These are phyloP conservation scores for Aspergillus kassunensis DNA, from an alignment of 495 filamentous ascomycete genomes.

Conservation along the genomic window DNA sequence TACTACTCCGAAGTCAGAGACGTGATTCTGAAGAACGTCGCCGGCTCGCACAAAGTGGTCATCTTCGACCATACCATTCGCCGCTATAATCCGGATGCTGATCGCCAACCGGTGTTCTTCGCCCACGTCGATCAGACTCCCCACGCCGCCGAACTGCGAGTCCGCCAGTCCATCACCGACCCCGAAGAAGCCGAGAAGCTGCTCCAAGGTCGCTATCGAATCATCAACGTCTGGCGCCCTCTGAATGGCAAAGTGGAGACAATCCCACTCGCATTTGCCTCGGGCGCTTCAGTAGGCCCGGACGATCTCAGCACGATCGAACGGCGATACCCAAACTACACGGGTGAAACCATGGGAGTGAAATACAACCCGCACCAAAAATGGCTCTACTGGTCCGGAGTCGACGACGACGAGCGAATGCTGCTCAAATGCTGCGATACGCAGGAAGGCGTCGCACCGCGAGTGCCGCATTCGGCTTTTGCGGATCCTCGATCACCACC, in stretches of 20 bases:
- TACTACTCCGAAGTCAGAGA: slow-evolving; percentile 81
- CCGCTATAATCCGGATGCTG: slow-evolving; percentile 46
- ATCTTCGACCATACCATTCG: slow-evolving; percentile 94
- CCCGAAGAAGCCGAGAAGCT: slow-evolving; percentile 55
- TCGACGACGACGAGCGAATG: slow-evolving; percentile 67
- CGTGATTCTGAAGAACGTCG: slow-evolving; percentile 58
- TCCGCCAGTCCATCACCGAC: slow-evolving; percentile 56
- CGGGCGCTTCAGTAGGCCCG: slow-evolving; percentile 53
- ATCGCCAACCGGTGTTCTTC: slow-evolving; percentile 58
- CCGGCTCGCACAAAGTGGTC: slow-evolving; percentile 58
- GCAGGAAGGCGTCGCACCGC: slow-evolving; percentile 45
- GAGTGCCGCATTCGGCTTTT: slow-evolving; percentile 80
- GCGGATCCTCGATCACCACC: slow-evolving; percentile 61
- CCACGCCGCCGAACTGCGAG: slow-evolving; percentile 55
- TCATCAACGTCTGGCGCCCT: slow-evolving; percentile 88
- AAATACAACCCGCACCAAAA: slow-evolving; percentile 52
- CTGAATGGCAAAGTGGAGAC: slow-evolving; percentile 67
- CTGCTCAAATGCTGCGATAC: slow-evolving; percentile 82
- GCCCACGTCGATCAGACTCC: slow-evolving; percentile 84
- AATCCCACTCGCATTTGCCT: slow-evolving; percentile 67
- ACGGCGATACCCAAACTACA: slow-evolving; percentile 66
- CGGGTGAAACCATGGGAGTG: slow-evolving; percentile 70
- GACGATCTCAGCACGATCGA: slow-evolving; percentile 66
- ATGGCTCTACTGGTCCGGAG: slow-evolving; percentile 76
- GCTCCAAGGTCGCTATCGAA: slow-evolving; percentile 62